Conservation (phyloP, 1,284 basidiomycete species). For the Cryptococcus depauperatus region DNA sequence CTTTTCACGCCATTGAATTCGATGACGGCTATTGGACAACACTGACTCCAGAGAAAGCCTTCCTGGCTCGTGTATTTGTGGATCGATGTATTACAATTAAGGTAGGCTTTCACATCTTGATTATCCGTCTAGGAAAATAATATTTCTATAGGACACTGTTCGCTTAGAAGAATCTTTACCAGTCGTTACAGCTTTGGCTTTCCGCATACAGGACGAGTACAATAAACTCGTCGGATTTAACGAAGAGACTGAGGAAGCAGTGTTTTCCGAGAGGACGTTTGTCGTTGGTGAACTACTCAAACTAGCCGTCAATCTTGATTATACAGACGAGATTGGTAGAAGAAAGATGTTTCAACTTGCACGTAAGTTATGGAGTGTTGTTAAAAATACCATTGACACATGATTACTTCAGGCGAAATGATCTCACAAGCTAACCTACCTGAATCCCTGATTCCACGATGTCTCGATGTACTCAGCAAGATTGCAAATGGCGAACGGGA, state of each 20-base stretch:
- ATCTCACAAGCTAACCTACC: constrained; percentile 74
- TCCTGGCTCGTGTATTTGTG: constrained; percentile 76
- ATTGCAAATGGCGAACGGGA: constrained; percentile 81
- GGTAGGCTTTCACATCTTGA: constrained; percentile 20
- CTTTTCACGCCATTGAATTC: constrained; percentile 62
- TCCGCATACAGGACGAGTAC: constrained; percentile 71
- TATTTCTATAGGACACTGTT: constrained; percentile 50
- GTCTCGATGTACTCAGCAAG: constrained; percentile 77
- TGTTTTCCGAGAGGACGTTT: constrained; percentile 51
- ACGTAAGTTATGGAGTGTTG: constrained; percentile 50
- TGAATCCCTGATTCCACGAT: constrained; percentile 65
- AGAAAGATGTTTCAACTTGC: constrained; percentile 84
- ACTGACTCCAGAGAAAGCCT: constrained; percentile 71
- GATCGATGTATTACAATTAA: constrained; percentile 64
- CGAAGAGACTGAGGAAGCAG: constrained; percentile 1
- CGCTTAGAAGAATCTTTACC: constrained; percentile 71
- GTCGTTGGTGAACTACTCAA: constrained; percentile 73
- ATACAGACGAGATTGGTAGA: constrained; percentile 88
- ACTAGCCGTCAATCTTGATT: constrained; percentile 77
- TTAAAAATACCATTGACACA: not conserved
- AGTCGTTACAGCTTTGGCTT: constrained; percentile 82
- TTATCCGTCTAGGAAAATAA: constrained; percentile 2
- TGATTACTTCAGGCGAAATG: constrained; percentile 59
- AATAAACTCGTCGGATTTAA: constrained; percentile 55
- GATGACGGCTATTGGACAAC: constrained; percentile 67